Evolutionary conservation across 2,329 filamentous ascomycete genomes (phyloP), one percentile per base, ranked within the genome.

Genomic region (Ceratocystis variospora): DNA sequence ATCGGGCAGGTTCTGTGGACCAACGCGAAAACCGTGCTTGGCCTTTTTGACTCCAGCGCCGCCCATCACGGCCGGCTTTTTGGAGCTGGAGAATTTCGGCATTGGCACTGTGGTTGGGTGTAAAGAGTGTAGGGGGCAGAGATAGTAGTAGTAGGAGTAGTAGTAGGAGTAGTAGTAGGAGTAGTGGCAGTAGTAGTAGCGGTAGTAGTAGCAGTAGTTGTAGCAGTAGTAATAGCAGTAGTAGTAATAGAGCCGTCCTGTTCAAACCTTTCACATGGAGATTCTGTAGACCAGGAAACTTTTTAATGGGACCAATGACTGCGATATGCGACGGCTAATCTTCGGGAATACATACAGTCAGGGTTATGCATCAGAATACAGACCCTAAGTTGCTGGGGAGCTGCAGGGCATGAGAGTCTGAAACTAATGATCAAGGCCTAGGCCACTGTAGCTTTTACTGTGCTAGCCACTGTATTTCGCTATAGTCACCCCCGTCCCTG

Each of bases 1-100:
- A 74, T 96, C 92, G 50, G 93, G 93, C 31, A 97, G 80, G 74
- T 96, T 96, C 46, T 88, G 88, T 37, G 93, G 92, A 0, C 92
- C 93, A 66, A 96, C 88, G 50, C 83, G 83, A 62, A 65, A 67
- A 55, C 62, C 64, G 45, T 37, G 62, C 64, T 63, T 68, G 46
- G 66, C 33, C 59, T 65, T 65, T 65, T 53, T 62, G 17, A 68
- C 59, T 37, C 63, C 63, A 19, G 57, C 61, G 8, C 41, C 44
- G 61, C 65, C 61, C 33, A 61, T 41, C 10, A 63, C 33, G 28
- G 33, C 22, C n/a, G 31, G n/a, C 19, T 63, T 63, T 41, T 63
- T 68, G 12, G 50, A 46, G 25, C 28, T 28, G 7, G 48, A 63
- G 6, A 63, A 8, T 15, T n/a, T 31, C 37, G 46, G 25, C n/a